Conservation (phyloP, 768 basidiomycete genomes). For the Cubamyces sp. region DNA sequence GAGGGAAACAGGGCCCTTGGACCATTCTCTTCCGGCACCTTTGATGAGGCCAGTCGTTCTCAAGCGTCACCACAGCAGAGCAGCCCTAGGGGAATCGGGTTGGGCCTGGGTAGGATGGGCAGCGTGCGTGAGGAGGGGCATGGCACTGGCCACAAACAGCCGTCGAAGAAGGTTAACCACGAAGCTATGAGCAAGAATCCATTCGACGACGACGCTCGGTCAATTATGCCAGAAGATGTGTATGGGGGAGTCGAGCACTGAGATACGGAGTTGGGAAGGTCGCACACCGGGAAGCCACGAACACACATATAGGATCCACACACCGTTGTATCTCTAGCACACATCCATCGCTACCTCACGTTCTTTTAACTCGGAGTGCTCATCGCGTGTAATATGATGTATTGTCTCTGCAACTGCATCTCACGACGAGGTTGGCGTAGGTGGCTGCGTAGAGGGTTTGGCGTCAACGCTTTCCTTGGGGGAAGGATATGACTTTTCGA, state of each 20-base stretch:
- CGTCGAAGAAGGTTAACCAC: neutral
- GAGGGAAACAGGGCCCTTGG: neutral
- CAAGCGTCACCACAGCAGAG: neutral
- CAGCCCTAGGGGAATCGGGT: conserved; percentile 2
- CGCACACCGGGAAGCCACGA: neutral
- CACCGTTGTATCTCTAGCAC: conserved; percentile 14
- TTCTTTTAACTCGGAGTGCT: neutral
- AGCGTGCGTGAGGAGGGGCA: neutral
- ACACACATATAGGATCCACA: conserved; percentile 18
- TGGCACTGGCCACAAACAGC: too few relatives aligned
- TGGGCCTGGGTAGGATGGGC: conserved; percentile 8
- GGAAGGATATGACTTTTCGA: conserved; percentile 34
- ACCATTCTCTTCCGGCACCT: neutral
- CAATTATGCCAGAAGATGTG: conserved; percentile 21
- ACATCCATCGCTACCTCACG: conserved; percentile 13
- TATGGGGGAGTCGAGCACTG: conserved; percentile 23
- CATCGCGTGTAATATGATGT: neutral
- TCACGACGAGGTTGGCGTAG: neutral
- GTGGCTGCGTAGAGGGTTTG: neutral
- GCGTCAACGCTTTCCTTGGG: conserved; percentile 1
- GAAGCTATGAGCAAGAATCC: conserved; percentile 2
- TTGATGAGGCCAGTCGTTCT: neutral
- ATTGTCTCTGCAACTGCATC: neutral
- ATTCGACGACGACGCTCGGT: conserved; percentile 11
- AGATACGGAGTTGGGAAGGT: neutral